phyloP scores from a whole-genome alignment of 2,329 filamentous ascomycete genomes.

The Aspergillus fumigatus region DNA sequence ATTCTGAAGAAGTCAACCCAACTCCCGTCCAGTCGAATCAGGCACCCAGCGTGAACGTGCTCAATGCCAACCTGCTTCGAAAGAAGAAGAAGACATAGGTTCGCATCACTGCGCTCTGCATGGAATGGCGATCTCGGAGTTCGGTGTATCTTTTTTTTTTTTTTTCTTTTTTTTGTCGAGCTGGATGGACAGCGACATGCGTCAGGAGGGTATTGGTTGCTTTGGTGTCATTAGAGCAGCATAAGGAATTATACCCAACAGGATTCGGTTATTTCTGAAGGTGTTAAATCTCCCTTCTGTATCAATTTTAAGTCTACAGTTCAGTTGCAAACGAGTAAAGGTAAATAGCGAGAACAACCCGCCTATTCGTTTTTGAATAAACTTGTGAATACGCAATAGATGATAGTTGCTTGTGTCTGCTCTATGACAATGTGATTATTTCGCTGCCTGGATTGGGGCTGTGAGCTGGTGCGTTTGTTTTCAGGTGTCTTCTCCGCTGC shows the following conservation, averaged over 20 bases:
- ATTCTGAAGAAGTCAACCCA: slow-evolving; percentile 1
- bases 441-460: neutral
- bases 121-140: neutral
- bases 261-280: neutral
- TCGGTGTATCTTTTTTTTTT: neutral
- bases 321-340: neutral
- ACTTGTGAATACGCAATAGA: neutral
- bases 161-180: neutral
- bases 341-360: neutral
- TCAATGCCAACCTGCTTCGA: slow-evolving; percentile 34
- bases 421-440: neutral
- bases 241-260: neutral
- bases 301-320: neutral
- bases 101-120: neutral
- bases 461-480: neutral
- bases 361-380: neutral
- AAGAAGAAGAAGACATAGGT: slow-evolving; percentile 39
- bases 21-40: slow-evolving; percentile 5
- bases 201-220: neutral
- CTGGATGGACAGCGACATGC: neutral
- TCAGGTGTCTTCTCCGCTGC: no score
- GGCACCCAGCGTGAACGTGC: slow-evolving; percentile 30
- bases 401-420: neutral
- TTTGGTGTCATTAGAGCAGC: neutral
- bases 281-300: neutral